A percentile compares a stretch with the other conserved stretches of the same genome.
Conservation (phyloP, 768 basidiomycete genomes). For the Leccinum ochraceum region DNA sequence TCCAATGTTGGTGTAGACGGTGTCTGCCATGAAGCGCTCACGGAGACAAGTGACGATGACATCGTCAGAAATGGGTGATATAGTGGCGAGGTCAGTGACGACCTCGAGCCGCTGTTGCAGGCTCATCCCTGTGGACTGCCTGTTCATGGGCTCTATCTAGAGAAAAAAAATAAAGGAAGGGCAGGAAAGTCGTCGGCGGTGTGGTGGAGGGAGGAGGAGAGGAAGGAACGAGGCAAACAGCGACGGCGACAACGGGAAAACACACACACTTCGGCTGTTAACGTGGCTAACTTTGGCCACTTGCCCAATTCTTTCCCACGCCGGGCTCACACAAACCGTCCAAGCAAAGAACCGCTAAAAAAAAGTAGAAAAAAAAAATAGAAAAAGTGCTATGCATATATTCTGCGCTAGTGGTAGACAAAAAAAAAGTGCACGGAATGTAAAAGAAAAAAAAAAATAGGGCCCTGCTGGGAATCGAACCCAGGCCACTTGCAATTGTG, state of each 20-base stretch:
- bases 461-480: constrained; percentile 41
- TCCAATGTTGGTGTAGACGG: constrained; percentile 75
- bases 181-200: constrained; percentile 1
- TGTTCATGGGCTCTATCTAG: constrained; percentile 31
- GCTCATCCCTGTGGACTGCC: constrained; percentile 46
- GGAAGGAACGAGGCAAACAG: constrained; percentile 22
- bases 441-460: constrained; percentile 9
- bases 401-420: no score
- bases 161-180: background rate
- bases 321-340: constrained; percentile 1
- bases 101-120: constrained; percentile 73
- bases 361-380: no score
- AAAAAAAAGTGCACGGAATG: no score
- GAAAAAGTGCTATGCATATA: no score
- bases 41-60: constrained; percentile 82
- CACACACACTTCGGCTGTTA: constrained; percentile 6
- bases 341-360: background rate
- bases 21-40: constrained; percentile 84
- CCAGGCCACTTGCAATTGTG: constrained; percentile 38
- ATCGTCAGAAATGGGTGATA: constrained; percentile 76
- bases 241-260: constrained; percentile 26
- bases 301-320: constrained; percentile 23
- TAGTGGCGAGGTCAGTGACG: constrained; percentile 65
- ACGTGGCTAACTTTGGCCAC: constrained; percentile 29
- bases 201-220: constrained; percentile 10